Percentiles rank a stretch among this genome's conserved stretches.
phyloP scores from a whole-genome alignment of 2,329 filamentous ascomycete species.

The Fusarium transvaalense region DNA sequence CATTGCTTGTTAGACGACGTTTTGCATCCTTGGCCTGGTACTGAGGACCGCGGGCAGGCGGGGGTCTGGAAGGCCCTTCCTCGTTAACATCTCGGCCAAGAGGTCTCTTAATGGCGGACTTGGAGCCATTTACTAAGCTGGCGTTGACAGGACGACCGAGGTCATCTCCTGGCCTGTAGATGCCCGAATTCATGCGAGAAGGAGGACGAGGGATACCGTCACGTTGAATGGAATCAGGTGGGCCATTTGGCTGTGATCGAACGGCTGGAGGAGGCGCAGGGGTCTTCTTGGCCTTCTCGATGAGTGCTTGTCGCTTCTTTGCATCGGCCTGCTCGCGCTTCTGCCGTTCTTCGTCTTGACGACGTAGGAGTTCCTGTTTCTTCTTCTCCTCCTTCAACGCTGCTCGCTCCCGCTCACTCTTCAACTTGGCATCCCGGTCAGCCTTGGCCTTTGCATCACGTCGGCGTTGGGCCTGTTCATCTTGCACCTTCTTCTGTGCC shows the following conservation, averaged over 20 bases:
- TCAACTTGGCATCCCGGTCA: constrained; percentile 80
- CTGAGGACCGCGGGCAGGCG: constrained; percentile 65
- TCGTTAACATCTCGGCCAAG: constrained; percentile 75
- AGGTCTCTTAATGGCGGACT: constrained; percentile 78
- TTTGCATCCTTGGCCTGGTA: constrained; percentile 81
- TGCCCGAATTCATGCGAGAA: constrained; percentile 70
- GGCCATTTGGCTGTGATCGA: constrained; percentile 66
- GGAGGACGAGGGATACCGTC: constrained; percentile 59
- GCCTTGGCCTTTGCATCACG: constrained; percentile 84
- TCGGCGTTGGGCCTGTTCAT: constrained; percentile 79
- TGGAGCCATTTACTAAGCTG: constrained; percentile 67
- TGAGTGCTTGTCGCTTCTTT: constrained; percentile 73
- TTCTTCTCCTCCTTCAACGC: constrained; percentile 66
- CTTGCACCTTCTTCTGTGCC: constrained; percentile 85
- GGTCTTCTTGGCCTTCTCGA: constrained; percentile 75
- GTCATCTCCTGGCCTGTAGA: constrained; percentile 69
- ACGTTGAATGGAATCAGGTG: constrained; percentile 57
- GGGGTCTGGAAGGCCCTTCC: constrained; percentile 60
- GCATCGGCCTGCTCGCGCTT: constrained; percentile 72
- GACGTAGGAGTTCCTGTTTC: constrained; percentile 68
- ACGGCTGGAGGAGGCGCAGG: constrained; percentile 71
- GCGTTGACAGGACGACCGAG: constrained; percentile 70
- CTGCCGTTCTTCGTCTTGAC: constrained; percentile 72
- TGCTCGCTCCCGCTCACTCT: constrained; percentile 66
- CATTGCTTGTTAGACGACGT: constrained; percentile 81